Evolutionary conservation across 2,329 filamentous ascomycete genomes (phyloP).

Genomic region (Teratosphaeria epicoccoides): DNA sequence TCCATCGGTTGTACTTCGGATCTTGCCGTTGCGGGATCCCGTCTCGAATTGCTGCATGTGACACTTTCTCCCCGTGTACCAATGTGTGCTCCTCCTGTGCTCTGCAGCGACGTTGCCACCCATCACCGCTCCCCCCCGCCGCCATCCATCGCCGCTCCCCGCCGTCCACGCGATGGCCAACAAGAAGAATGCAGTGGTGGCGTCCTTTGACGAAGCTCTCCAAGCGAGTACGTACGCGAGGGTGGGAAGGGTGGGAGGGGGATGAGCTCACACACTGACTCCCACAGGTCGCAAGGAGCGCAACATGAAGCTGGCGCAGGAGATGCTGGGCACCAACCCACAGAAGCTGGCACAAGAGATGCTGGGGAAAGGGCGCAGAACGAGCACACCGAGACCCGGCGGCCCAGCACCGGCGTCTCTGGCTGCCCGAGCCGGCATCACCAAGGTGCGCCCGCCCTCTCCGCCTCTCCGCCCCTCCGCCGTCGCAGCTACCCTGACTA

Average conservation of each 20-base stretch:
- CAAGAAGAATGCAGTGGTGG: slow-evolving; percentile 17
- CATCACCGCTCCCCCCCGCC: not conserved
- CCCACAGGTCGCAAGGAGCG: slow-evolving; percentile 8
- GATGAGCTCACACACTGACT: not conserved
- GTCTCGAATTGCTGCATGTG: not conserved
- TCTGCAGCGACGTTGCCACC: too few relatives aligned
- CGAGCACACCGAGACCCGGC: slow-evolving; percentile 41
- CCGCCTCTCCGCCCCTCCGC: not conserved
- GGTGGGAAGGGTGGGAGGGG: too few relatives aligned
- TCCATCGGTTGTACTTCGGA: not conserved
- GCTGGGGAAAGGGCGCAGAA: slow-evolving; percentile 50
- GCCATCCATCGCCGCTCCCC: too few relatives aligned
- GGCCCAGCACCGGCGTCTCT: slow-evolving; percentile 43
- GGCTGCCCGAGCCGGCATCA: slow-evolving; percentile 61
- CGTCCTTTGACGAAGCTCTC: slow-evolving; percentile 29
- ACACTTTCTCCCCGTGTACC: not conserved
- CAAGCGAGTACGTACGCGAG: slow-evolving; percentile 12
- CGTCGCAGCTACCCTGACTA: not conserved
- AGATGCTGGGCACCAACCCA: slow-evolving; percentile 50
- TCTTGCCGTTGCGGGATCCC: not conserved
- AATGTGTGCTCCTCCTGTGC: not conserved
- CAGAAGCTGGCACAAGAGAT: slow-evolving; percentile 56
- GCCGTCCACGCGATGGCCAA: not conserved
- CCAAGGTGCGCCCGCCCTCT: slow-evolving; percentile 45
- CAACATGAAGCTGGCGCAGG: slow-evolving; percentile 45